Percentiles rank a stretch among this genome's conserved stretches.
Evolutionary conservation across 768 basidiomycete species (phyloP).

Genomic region (Tubosaeta sp.): DNA sequence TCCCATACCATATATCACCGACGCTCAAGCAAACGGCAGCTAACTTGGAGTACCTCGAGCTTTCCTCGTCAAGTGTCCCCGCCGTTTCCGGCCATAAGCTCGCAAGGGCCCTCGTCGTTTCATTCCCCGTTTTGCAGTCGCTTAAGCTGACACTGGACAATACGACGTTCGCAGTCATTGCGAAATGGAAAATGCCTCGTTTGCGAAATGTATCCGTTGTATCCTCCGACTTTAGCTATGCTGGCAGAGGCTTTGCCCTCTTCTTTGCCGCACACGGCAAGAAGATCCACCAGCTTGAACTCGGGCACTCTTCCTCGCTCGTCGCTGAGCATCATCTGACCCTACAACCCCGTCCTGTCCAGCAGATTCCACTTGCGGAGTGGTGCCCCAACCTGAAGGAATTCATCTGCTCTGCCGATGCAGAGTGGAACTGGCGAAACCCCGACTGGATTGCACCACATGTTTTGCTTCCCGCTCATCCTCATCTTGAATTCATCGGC

Average conservation of each 20-base stretch:
- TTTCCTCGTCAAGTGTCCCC: slow-evolving; percentile 53
- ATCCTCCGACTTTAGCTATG: slow-evolving; percentile 66
- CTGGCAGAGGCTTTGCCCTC: slow-evolving; percentile 55
- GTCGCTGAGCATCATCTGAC: slow-evolving; percentile 67
- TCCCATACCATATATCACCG: slow-evolving; percentile 52
- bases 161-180: slow-evolving; percentile 61
- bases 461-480: slow-evolving; percentile 61
- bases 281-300: slow-evolving; percentile 60
- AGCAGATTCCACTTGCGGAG: slow-evolving; percentile 48
- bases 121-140: slow-evolving; percentile 60
- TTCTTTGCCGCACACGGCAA: slow-evolving; percentile 67
- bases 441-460: slow-evolving; percentile 83
- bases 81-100: slow-evolving; percentile 31
- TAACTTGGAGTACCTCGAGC: slow-evolving; percentile 63
- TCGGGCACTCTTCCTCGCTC: slow-evolving; percentile 65
- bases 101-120: slow-evolving; percentile 24
- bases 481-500: slow-evolving; percentile 59
- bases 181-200: slow-evolving; percentile 61
- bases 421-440: slow-evolving; percentile 76
- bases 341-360: slow-evolving; percentile 34
- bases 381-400: slow-evolving; percentile 68
- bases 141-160: slow-evolving; percentile 71
- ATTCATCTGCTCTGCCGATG: slow-evolving; percentile 73
- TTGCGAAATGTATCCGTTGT: slow-evolving; percentile 64
- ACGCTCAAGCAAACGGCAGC: slow-evolving; percentile 48